Evolutionary conservation across 1,284 basidiomycete species (phyloP), one percentile per base, ranked within the genome.

Genomic region (Fomes fomentarius): DNA sequence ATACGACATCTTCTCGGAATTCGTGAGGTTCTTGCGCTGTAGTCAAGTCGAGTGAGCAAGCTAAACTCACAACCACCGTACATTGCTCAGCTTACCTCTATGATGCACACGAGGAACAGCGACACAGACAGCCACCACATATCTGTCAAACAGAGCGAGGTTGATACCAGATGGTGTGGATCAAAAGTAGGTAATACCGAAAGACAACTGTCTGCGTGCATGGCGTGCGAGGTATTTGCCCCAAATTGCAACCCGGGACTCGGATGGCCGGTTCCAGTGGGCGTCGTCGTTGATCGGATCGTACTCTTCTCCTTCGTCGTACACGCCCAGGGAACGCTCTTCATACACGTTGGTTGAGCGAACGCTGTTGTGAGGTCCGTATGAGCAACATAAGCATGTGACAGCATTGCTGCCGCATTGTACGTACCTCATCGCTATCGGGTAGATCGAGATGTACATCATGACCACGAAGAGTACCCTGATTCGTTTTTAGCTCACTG

Each of bases 341-440:
- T 99, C 96, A 71, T 98, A 98, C 1, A 98, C 96, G 70, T 98
- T 98, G 19, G 96, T 98, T n/a, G 92, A 86, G n/a, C 96, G 91
- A 10, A 99, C 93, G 62, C 89, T 89, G 47, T 14, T 21, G 4
- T 4, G 38, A n/a, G 3, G 4, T 50, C 17, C 14, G 14, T 9
- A 14, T 37, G 1, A n/a, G 24, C 25, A 41, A 53, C 15, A 43
- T 50, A 43, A 19, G n/a, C 33, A 28, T 33, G 17, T 2, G 28
- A 35, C 2, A 21, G 35, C 6, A 38, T 2, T 4, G 10, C 14
- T 6, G 35, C 2, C 15, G 15, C 35, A 35, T 14, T 19, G 14
- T n/a, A 60, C 69, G n/a, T 47, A 82, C 83, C 85, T 87, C 81
- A 89, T 78, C 2, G 85, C 86, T 63, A 89, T 85, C 6, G 89